phyloP scores from a whole-genome alignment of 768 basidiomycete species.

The Baorangia bicolor region DNA sequence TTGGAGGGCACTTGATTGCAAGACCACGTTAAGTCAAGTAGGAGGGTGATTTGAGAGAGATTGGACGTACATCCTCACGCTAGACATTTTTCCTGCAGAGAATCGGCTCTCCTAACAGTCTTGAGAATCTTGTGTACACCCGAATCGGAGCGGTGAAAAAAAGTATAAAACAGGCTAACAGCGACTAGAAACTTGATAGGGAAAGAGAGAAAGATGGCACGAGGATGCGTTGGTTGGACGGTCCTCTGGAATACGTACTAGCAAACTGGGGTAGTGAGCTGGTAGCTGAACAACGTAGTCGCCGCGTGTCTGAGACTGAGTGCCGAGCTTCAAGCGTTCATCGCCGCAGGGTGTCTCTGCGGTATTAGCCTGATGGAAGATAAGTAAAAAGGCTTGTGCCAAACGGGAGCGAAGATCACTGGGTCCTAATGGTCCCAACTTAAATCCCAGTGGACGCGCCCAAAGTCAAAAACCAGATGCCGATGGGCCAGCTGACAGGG shows the following conservation, averaged over 20 bases:
- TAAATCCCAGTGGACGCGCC: no score
- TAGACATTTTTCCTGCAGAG: slow-evolving; percentile 35
- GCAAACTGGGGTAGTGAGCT: not conserved
- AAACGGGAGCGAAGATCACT: not conserved
- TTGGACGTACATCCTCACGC: slow-evolving; percentile 43
- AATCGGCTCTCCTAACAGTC: not conserved
- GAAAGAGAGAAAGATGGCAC: not conserved
- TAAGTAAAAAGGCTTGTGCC: not conserved
- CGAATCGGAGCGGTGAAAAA: not conserved
- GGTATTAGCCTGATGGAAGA: not conserved
- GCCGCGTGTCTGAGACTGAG: slow-evolving; percentile 15
- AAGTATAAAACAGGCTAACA: not conserved
- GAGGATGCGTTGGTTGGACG: not conserved
- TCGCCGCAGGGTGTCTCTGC: slow-evolving; percentile 2
- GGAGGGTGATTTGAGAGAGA: not conserved
- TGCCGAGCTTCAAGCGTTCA: slow-evolving; percentile 19
- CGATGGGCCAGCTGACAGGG: not conserved
- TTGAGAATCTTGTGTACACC: slow-evolving; percentile 2
- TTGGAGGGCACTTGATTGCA: slow-evolving; percentile 61
- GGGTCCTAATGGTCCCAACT: not conserved
- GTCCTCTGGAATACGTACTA: slow-evolving; percentile 11
- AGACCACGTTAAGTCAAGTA: slow-evolving; percentile 9
- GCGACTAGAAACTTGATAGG: not conserved
- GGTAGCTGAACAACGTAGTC: slow-evolving; percentile 8
- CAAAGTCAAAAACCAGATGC: not conserved